Evolutionary conservation across 148 eudicot genomes (phyloP), one percentile per base, ranked within the genome.

Genomic region (Bassia scoparia): DNA sequence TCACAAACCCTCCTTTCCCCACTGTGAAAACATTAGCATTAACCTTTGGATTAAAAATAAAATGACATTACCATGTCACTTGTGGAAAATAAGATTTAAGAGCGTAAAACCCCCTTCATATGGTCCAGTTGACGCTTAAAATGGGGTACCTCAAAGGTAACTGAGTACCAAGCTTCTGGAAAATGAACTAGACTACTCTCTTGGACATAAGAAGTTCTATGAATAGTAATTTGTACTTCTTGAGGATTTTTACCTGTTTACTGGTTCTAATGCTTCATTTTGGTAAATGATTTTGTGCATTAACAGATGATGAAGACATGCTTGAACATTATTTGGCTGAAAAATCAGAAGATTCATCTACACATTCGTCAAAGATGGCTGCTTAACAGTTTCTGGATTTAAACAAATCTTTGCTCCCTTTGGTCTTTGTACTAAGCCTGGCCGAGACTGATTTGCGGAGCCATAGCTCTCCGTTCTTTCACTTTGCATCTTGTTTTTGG

Each of bases 281-380:
- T 23, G 11, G 21, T 27, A 54, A 33, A 11, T 46, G 3, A 43
- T 71, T 76, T 81, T 63, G 64, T 60, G 72, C 70, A 60, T 77
- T 79, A 35, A 67, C 88, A 90, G 98, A 83, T 83, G 98, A 93
- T 67, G 98, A 93, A 73, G 96, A 93, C 73, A 93, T 93, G 96
- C 92, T 93, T 11, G 96, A 93, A 82, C 98, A 90, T 76, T 90
- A 87, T 68, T 80, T 93, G 84, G 93, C 96, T 15, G 91, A 91
- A 74, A 87, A 88, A 73, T 71, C 84, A 71, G 91, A 83, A 79
- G 92, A 86, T 70, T 54, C 82, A 24, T 84, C 80, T 68, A 21
- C 81, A 23, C 86, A 79, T 62, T 86, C 82, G 29, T 86, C 84
- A 70, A 79, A 76, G 74, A 64, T 64, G 66, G 78, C 68, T n/a